Evolutionary conservation across 345 rosid species (phyloP), one percentile per base, ranked within the genome.

Genomic region (Eucalyptus victrix): DNA sequence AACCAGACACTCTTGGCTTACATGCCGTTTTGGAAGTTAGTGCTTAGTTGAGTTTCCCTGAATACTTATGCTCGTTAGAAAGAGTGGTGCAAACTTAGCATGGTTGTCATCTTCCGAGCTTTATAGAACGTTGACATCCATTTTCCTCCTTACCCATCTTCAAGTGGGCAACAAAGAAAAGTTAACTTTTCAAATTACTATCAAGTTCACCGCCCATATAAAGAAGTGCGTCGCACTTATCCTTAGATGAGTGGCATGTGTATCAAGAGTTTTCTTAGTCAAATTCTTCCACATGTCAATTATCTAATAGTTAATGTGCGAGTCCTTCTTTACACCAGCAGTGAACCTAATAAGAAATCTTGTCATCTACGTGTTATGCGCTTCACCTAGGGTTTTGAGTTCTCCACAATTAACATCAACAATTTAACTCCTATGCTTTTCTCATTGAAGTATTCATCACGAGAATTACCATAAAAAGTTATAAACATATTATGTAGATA

Each of bases 341-440:
- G 1, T n/a, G 21, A 15, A 65, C 76, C 11, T 65, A 15, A 65
- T n/a, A n/a, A n/a, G 8, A 32, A 65, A 65, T 65, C 11, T 32
- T n/a, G 34, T 15, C 11, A 1, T 15, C 3, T 8, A n/a, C 0
- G 6, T 15, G 19, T 65, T n/a, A 4, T 65, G 76, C 3, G 4
- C 40, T 13, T 65, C 76, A 65, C 37, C 11, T n/a, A n/a, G 37
- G 40, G 19, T 65, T 65, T 65, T 32, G 76, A 65, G 76, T 7
- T n/a, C 72, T n/a, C 72, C 37, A 13, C 34, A 30, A 15, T n/a
- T 16, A 5, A n/a, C 0, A 2, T 60, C 16, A 6, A 28, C 17
- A 12, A 60, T 60, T 60, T 28, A 60, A n/a, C 9, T 60, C 32
- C 3, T 6, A 60, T 5, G 30, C 32, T 60, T 26, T 26, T 60